Evolutionary conservation across 345 rosid species (phyloP), one percentile per base, ranked within the genome.

Genomic region (Cardiospermum halicacabum): DNA sequence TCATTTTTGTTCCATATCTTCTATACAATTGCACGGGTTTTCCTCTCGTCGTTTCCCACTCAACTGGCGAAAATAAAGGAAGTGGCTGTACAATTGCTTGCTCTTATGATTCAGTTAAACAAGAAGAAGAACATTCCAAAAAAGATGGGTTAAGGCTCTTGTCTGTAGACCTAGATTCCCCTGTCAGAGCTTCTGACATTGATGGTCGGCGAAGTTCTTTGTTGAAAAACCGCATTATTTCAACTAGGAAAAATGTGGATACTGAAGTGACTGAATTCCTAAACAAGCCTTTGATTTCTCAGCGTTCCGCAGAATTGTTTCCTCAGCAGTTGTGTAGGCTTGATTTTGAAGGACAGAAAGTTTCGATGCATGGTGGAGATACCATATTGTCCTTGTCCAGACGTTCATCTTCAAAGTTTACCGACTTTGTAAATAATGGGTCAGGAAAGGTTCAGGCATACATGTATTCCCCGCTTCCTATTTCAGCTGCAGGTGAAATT

Each of bases 11-110:
- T 64, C 96, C 98, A 28, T 89, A 78, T 78, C 71, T 89, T 45
- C 73, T 92, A 62, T 89, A 86, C 65, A 92, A 92, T 66, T 92
- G 96, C 74, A 80, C 89, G 64, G 90, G 92, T 64, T 74, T 89
- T 77, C 88, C 91, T 36, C 82, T 92, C 60, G 54, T 71, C 70
- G 72, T 92, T 70, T 77, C 89, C 49, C 87, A 89, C 74, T 69
- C 82, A 64, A 67, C 76, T 19, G 64, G 74, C 62, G 89, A 80
- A 72, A 78, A 75, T 69, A 79, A 72, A 69, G 82, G 83, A 67
- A 73, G 65, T 43, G 63, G 61, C 71, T 81, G 69, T 75, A 75
- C 76, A 56, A 62, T 92, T 56, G 93, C 96, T 31, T 88, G 93
- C 67, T 83, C 87, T 77, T 92, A 89, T 81, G 78, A 78, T 76